These are phyloP conservation scores for Ceratocystis destructans DNA, from an alignment of 2,329 filamentous ascomycete genomes.

Conservation along the genomic window DNA sequence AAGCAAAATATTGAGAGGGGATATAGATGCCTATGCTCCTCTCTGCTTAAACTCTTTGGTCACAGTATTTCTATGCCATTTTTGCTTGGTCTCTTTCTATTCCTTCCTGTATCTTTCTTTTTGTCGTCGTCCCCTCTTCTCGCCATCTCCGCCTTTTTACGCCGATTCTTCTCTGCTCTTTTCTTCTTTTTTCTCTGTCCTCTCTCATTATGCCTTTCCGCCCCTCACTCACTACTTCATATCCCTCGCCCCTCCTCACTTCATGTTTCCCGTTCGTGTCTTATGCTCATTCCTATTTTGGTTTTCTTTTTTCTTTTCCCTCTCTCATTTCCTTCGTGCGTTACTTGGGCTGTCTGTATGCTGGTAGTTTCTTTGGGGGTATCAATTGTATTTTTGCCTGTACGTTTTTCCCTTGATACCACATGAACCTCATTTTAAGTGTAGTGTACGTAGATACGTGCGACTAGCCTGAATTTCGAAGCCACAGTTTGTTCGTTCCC, in stretches of 20 bases:
- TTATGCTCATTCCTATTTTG: neutral
- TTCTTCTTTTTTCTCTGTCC: neutral
- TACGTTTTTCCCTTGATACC: constrained; percentile 2
- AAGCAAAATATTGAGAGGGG: neutral
- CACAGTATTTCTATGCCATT: neutral
- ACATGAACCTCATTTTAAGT: too few species aligned
- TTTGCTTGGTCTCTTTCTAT: neutral
- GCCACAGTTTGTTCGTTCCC: too few species aligned
- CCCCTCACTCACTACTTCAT: neutral
- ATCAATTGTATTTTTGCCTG: constrained; percentile 9
- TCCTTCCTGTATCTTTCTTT: neutral
- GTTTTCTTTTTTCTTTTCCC: neutral
- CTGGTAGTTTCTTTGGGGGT: constrained; percentile 6
- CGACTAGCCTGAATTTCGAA: too few species aligned
- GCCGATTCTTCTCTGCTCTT: neutral
- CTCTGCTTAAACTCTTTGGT: neutral
- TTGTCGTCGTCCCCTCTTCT: neutral
- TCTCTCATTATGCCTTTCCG: neutral
- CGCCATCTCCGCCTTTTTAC: too few species aligned
- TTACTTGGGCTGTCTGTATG: neutral
- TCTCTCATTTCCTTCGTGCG: neutral
- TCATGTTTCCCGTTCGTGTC: neutral
- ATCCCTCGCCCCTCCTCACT: neutral
- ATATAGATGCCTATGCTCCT: neutral
- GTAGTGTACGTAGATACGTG: too few species aligned